phyloP scores from a whole-genome alignment of 768 basidiomycete genomes.

The Podaxis sp. region DNA sequence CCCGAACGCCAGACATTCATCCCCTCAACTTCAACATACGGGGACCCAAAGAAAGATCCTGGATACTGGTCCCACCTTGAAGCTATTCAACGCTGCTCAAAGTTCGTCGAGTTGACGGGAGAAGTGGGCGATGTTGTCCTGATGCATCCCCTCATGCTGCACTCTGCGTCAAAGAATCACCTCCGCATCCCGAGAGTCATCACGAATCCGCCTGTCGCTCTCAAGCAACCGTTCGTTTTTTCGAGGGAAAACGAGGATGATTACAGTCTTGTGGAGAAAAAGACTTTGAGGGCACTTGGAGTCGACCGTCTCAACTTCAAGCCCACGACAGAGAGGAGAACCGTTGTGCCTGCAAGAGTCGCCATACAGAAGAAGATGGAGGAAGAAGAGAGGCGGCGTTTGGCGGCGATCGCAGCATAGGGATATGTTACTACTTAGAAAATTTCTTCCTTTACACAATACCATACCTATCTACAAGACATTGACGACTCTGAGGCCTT shows the following conservation, averaged over 20 bases:
- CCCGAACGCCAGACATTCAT: constrained; percentile 45
- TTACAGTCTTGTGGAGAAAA: constrained; percentile 58
- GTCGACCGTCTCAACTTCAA: constrained; percentile 45
- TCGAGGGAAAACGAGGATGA: constrained; percentile 41
- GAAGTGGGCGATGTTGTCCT: constrained; percentile 64
- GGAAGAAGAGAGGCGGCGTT: constrained; percentile 45
- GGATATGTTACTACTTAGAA: not conserved
- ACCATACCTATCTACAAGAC: not conserved
- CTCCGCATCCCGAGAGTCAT: constrained; percentile 57
- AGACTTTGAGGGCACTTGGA: constrained; percentile 55
- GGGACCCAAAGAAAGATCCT: constrained; percentile 37
- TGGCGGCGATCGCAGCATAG: constrained; percentile 24
- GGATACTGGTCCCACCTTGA: constrained; percentile 45
- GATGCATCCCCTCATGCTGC: constrained; percentile 65
- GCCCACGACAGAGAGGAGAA: constrained; percentile 46
- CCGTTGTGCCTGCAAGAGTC: constrained; percentile 47
- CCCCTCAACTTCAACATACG: constrained; percentile 41
- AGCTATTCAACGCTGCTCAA: constrained; percentile 38
- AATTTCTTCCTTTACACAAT: too few relatives aligned
- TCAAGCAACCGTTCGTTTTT: constrained; percentile 57
- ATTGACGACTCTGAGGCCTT: not conserved
- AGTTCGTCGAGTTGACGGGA: constrained; percentile 58
- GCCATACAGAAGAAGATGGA: constrained; percentile 45
- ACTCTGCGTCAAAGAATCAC: constrained; percentile 62
- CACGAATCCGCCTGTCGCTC: constrained; percentile 62